These are phyloP conservation scores for Omphalea diandra DNA, from an alignment of 441 rosid genomes.

Conservation along the genomic window DNA sequence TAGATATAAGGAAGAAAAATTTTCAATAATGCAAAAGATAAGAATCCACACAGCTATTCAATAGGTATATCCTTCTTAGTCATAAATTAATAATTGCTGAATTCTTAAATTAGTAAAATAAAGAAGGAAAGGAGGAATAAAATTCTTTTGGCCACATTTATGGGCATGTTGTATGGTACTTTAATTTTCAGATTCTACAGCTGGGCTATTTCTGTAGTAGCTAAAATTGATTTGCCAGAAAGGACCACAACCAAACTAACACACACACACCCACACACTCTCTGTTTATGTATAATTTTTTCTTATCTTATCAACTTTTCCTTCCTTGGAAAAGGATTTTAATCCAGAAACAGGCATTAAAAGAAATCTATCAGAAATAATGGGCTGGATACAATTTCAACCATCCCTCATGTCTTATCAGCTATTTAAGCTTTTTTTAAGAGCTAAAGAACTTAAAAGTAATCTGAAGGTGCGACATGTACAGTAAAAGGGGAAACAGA, in stretches of 20 bases:
- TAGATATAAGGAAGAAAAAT: neutral
- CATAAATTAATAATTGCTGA: neutral
- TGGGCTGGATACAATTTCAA: neutral
- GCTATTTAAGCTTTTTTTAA: neutral
- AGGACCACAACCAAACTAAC: slow-evolving; percentile 17
- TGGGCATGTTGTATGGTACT: slow-evolving; percentile 6
- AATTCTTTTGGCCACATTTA: slow-evolving; percentile 4
- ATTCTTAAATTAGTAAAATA: neutral
- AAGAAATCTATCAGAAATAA: neutral
- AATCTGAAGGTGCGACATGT: neutral
- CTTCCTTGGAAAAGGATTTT: slow-evolving; percentile 10
- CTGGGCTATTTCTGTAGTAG: slow-evolving; percentile 19
- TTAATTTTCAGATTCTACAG: slow-evolving; percentile 19
- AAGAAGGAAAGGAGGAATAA: neutral
- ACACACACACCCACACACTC: no score
- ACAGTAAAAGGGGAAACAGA: neutral
- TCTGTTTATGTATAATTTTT: no score
- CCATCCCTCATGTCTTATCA: neutral
- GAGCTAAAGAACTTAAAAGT: neutral
- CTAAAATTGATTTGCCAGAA: slow-evolving; percentile 15
- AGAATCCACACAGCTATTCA: slow-evolving; percentile 1
- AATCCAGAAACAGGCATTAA: slow-evolving; percentile 11
- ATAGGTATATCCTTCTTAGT: neutral
- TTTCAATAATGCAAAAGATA: neutral
- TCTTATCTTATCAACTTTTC: neutral